Evolutionary conservation across 306 rosid genomes (phyloP).

Genomic region (Trifolium fragiferum): DNA sequence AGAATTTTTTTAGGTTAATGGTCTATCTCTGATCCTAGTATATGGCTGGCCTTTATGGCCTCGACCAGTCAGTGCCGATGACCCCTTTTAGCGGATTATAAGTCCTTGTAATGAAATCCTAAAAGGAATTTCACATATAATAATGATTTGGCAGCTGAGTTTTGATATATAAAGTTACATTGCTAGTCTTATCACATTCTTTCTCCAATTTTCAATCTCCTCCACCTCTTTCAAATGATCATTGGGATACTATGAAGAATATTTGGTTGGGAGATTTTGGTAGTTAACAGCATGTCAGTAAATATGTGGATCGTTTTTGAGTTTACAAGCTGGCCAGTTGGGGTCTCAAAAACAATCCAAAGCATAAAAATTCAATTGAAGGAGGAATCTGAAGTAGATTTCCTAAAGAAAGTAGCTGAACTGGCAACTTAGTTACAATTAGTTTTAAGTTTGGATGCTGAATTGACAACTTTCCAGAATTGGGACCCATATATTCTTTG

Average conservation of each 20-base stretch:
- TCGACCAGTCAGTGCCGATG: not conserved
- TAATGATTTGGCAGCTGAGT: not conserved
- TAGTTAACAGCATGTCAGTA: conserved; percentile 4
- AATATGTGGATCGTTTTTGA: conserved; percentile 10
- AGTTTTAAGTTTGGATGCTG: conserved; percentile 1
- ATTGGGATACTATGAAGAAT: conserved; percentile 11
- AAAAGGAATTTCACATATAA: not conserved
- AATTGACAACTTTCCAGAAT: not conserved
- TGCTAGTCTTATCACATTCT: not conserved
- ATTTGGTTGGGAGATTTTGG: not conserved
- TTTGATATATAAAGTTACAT: conserved; percentile 28
- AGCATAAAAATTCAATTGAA: not conserved
- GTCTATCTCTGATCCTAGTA: not conserved
- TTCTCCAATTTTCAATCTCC: conserved; percentile 16
- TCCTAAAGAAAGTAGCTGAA: conserved; percentile 8
- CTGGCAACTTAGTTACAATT: not conserved
- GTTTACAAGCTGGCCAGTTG: conserved; percentile 19
- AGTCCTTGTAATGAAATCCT: not conserved
- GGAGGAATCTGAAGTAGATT: conserved; percentile 6
- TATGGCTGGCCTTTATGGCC: not conserved
- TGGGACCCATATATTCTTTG: conserved; percentile 5
- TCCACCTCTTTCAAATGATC: not conserved
- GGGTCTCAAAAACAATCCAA: too few species aligned
- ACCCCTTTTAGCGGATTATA: not conserved
- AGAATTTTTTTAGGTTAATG: not conserved